These are phyloP conservation scores for Apiotrichum brassicae DNA, from an alignment of 1,284 basidiomycete genomes.

Conservation along the genomic window DNA sequence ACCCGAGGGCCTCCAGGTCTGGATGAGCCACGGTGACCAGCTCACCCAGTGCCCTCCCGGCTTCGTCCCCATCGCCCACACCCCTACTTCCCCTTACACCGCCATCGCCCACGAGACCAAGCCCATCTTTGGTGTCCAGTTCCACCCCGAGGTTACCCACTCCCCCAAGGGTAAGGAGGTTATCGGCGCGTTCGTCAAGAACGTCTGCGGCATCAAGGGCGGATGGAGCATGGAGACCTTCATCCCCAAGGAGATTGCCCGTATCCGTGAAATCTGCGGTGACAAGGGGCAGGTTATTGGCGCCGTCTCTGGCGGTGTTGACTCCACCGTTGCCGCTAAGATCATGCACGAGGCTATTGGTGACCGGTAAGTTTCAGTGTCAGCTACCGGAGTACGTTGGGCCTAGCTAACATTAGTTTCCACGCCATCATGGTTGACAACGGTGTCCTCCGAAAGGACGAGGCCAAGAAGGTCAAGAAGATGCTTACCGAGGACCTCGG, in stretches of 20 bases:
- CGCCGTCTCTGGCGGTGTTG: conserved; percentile 95
- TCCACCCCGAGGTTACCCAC: conserved; percentile 98
- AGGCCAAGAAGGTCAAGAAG: conserved; percentile 86
- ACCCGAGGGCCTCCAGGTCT: conserved; percentile 71
- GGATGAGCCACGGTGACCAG: conserved; percentile 99
- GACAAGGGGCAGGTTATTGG: conserved; percentile 93
- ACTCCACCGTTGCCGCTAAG: conserved; percentile 96
- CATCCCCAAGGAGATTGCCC: conserved; percentile 91
- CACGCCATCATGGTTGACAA: conserved; percentile 99
- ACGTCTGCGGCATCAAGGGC: conserved; percentile 72
- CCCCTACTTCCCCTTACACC: conserved; percentile 82
- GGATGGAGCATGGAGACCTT: conserved; percentile 98
- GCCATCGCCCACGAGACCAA: conserved; percentile 87
- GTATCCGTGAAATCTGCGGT: conserved; percentile 93
- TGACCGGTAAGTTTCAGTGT: conserved; percentile 53
- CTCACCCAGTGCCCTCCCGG: conserved; percentile 71
- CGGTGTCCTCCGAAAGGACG: conserved; percentile 87
- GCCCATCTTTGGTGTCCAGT: conserved; percentile 94
- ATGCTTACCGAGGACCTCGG: conserved; percentile 93
- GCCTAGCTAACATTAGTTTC: conserved; percentile 51
- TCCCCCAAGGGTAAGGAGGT: conserved; percentile 84
- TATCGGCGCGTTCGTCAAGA: conserved; percentile 77
- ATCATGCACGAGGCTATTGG: conserved; percentile 99
- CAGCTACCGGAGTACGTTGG: no score
- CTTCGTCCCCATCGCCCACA: conserved; percentile 85